phyloP scores from a whole-genome alignment of 192 early-diverging fungal genomes.

The Chytriomyces confervae region DNA sequence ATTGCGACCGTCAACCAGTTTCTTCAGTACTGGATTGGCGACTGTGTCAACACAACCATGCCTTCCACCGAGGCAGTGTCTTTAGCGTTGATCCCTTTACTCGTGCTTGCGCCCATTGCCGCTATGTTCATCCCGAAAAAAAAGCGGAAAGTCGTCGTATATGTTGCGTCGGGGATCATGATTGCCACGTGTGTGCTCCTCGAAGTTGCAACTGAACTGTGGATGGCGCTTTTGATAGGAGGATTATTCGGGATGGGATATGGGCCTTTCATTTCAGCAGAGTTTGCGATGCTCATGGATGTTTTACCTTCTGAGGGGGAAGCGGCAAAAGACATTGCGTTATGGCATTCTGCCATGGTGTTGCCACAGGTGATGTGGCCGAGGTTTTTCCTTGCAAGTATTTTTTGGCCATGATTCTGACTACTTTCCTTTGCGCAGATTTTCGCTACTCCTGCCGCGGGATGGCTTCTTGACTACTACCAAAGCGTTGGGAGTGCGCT shows the following conservation, averaged over 20 bases:
- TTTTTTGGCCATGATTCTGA: background rate
- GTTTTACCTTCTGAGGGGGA: conserved; percentile 36
- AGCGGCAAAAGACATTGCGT: conserved; percentile 50
- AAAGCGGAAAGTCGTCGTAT: conserved; percentile 33
- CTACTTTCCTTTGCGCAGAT: conserved; percentile 44
- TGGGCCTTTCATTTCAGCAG: conserved; percentile 36
- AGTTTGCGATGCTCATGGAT: conserved; percentile 51
- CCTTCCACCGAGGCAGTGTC: conserved; percentile 47
- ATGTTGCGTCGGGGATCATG: conserved; percentile 33
- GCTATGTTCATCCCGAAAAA: conserved; percentile 40
- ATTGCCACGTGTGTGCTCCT: conserved; percentile 37
- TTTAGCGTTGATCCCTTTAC: conserved; percentile 50
- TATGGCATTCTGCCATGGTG: conserved; percentile 51
- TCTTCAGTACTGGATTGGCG: conserved; percentile 57
- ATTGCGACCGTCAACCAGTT: conserved; percentile 58
- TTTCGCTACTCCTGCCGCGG: conserved; percentile 48
- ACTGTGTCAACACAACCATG: conserved; percentile 44
- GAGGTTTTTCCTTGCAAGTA: background rate
- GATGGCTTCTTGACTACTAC: conserved; percentile 46
- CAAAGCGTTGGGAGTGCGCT: conserved; percentile 37
- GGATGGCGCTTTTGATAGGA: conserved; percentile 19
- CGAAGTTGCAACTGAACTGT: conserved; percentile 26
- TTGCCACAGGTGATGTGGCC: conserved; percentile 10
- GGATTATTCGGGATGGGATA: conserved; percentile 44
- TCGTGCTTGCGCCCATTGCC: conserved; percentile 44